These are phyloP conservation scores for Talaromyces atroroseus DNA, from an alignment of 2,329 filamentous ascomycete species.

Conservation along the genomic window DNA sequence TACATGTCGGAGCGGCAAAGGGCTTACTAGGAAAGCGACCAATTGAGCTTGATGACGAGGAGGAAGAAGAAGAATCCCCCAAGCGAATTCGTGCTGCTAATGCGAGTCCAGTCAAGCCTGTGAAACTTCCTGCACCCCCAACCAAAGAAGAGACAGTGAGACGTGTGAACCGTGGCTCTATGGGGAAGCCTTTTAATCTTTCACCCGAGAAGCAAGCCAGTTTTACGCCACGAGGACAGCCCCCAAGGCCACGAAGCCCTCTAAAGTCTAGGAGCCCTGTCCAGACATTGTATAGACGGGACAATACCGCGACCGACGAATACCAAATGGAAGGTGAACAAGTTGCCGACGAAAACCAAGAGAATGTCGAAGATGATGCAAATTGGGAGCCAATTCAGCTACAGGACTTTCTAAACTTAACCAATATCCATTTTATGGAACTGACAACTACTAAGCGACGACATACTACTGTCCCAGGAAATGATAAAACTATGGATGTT, in stretches of 20 bases:
- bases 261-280: conserved; percentile 31
- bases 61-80: conserved; percentile 50
- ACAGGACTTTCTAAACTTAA: conserved; percentile 90
- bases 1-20: conserved; percentile 68
- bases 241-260: conserved; percentile 3
- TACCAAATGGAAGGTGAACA: conserved; percentile 39
- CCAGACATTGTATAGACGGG: conserved; percentile 4
- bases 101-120: conserved; percentile 70
- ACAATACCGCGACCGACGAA: conserved; percentile 13
- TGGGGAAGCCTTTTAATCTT: conserved; percentile 33
- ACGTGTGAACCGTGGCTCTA: conserved; percentile 47
- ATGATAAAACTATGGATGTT: conserved; percentile 22
- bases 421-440: conserved; percentile 97
- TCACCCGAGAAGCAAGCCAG: conserved; percentile 31
- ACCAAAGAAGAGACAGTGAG: conserved; percentile 63
- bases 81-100: conserved; percentile 68
- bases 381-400: conserved; percentile 65
- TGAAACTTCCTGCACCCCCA: conserved; percentile 64
- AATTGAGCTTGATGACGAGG: conserved; percentile 61
- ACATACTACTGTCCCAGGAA: conserved; percentile 66
- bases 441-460: conserved; percentile 91
- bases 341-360: conserved; percentile 42
- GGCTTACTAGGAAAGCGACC: conserved; percentile 72
- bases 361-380: conserved; percentile 39
- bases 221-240: conserved; percentile 49